Percentiles rank a stretch among this genome's conserved stretches.
Conservation (phyloP, 306 rosid species). For the Nissolia schottii region DNA sequence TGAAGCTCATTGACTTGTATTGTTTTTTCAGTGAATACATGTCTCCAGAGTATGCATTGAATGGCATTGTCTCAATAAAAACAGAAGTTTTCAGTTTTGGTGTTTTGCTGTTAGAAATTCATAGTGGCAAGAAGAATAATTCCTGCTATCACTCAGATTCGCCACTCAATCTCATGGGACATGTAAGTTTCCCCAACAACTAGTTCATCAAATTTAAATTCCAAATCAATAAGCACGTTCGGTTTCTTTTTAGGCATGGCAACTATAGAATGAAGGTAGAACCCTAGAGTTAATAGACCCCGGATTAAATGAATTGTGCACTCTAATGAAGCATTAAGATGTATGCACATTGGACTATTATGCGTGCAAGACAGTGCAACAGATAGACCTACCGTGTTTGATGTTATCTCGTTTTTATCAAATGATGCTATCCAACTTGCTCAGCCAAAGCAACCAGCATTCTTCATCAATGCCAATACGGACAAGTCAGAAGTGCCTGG, state of each 20-base stretch:
- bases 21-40: conserved; percentile 19
- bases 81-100: conserved; percentile 39
- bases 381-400: conserved; percentile 43
- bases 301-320: background rate
- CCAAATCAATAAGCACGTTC: background rate
- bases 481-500: background rate
- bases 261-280: conserved; percentile 3
- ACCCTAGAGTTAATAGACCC: conserved; percentile 10
- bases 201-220: background rate
- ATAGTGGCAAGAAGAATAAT: conserved; percentile 16
- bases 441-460: conserved; percentile 32
- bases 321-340: conserved; percentile 3
- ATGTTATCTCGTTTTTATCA: conserved; percentile 31
- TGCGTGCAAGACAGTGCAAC: conserved; percentile 39
- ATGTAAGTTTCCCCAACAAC: background rate
- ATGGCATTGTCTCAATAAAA: conserved; percentile 31
- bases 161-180: conserved; percentile 16
- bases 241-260: background rate
- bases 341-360: conserved; percentile 40
- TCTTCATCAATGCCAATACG: background rate
- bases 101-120: conserved; percentile 20
- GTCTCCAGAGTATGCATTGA: conserved; percentile 31
- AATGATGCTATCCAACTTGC: conserved; percentile 25
- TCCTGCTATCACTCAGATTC: background rate
- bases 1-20: background rate